Evolutionary conservation across 768 basidiomycete genomes (phyloP).

Genomic region (Boletus reticuloceps): DNA sequence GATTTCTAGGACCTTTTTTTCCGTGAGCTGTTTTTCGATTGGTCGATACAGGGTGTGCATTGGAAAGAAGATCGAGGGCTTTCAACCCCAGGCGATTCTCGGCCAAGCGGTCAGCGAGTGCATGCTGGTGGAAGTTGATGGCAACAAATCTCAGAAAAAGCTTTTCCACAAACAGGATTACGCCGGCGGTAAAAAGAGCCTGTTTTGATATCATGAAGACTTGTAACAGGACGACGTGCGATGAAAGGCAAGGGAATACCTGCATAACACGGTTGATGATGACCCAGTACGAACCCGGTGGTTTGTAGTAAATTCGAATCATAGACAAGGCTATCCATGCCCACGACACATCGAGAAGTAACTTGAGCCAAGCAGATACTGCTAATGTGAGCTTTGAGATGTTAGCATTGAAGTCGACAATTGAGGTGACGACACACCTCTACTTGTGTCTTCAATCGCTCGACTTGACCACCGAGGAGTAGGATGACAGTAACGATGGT

Average conservation of each 20-base stretch:
- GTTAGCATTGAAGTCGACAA: neutral
- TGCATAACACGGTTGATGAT: slow-evolving; percentile 71
- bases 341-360: slow-evolving; percentile 64
- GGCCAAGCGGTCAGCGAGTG: slow-evolving; percentile 67
- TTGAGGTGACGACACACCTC: slow-evolving; percentile 46
- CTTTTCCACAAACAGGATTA: slow-evolving; percentile 52
- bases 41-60: slow-evolving; percentile 47
- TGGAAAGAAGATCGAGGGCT: slow-evolving; percentile 69
- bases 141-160: slow-evolving; percentile 72
- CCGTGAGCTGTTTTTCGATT: slow-evolving; percentile 38
- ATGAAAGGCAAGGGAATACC: slow-evolving; percentile 34
- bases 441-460: slow-evolving; percentile 63
- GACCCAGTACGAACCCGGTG: slow-evolving; percentile 65
- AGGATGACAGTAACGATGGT: slow-evolving; percentile 52
- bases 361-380: slow-evolving; percentile 69
- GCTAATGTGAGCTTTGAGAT: slow-evolving; percentile 56
- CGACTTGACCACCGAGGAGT: slow-evolving; percentile 58
- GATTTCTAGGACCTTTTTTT: slow-evolving; percentile 47
- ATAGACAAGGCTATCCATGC: slow-evolving; percentile 73
- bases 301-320: slow-evolving; percentile 54
- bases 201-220: slow-evolving; percentile 18
- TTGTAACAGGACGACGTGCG: neutral
- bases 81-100: slow-evolving; percentile 70
- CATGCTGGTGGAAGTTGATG: slow-evolving; percentile 77
- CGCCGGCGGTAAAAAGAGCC: slow-evolving; percentile 43